A percentile compares a stretch with the other conserved stretches of the same genome.
Evolutionary conservation across 805 yeast genomes (phyloP).

Genomic region (Metschnikowia hibisci): DNA sequence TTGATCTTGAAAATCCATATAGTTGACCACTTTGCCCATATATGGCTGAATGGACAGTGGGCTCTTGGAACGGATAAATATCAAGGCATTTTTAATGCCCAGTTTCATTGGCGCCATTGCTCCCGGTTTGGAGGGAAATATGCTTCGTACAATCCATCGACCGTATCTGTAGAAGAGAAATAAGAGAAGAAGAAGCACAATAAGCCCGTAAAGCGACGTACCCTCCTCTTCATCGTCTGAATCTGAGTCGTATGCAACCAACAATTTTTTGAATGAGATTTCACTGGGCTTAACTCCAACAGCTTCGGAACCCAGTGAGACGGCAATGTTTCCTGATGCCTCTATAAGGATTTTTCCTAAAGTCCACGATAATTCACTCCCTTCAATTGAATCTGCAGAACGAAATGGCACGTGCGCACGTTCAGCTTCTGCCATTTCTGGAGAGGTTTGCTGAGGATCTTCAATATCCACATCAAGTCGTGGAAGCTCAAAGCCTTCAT

Average conservation of each 20-base stretch:
- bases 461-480: conserved; percentile 51
- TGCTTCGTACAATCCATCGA: background rate
- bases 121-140: background rate
- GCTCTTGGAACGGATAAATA: conserved; percentile 6
- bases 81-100: conserved; percentile 11
- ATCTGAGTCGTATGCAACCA: conserved; percentile 14
- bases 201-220: conserved; percentile 9
- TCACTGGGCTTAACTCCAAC: conserved; percentile 43
- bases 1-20: conserved; percentile 19
- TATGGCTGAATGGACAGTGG: conserved; percentile 24
- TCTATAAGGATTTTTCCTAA: conserved; percentile 80
- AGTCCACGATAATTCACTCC: conserved; percentile 92
- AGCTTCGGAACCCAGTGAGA: conserved; percentile 12
- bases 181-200: conserved; percentile 19
- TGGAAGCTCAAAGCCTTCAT: conserved; percentile 91
- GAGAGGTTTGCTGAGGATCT: conserved; percentile 11
- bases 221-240: conserved; percentile 13
- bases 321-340: conserved; percentile 64
- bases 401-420: conserved; percentile 61
- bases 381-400: conserved; percentile 75
- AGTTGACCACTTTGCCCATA: conserved; percentile 14
- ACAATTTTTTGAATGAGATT: conserved; percentile 22
- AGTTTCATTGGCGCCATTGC: background rate
- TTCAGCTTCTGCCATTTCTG: conserved; percentile 20
- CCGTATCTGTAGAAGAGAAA: conserved; percentile 11